Conservation (phyloP, 352 stramenopile genomes). For the Phytophthora brassicae region DNA sequence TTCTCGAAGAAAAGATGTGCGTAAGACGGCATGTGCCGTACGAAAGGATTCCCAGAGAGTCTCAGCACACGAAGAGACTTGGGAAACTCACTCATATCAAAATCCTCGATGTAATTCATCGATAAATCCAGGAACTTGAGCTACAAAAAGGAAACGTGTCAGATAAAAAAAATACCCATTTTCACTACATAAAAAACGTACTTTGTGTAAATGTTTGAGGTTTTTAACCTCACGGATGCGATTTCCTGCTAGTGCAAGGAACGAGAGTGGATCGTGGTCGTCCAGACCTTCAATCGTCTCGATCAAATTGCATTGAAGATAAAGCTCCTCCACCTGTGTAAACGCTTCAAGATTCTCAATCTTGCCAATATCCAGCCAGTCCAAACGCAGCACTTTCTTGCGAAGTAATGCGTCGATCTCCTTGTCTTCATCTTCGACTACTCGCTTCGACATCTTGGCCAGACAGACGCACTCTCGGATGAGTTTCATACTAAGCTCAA, state of each 20-base stretch:
- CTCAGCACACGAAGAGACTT: conserved; percentile 54
- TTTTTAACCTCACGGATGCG: conserved; percentile 64
- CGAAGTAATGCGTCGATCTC: conserved; percentile 49
- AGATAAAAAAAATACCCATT: too few relatives aligned
- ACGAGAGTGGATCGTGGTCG: conserved; percentile 52
- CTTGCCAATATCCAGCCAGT: conserved; percentile 70
- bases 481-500: conserved; percentile 64
- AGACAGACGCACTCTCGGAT: conserved; percentile 50
- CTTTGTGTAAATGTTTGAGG: conserved; percentile 53
- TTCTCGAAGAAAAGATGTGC: conserved; percentile 60
- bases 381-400: conserved; percentile 62
- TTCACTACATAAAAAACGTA: conserved; percentile 21
- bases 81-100: conserved; percentile 63
- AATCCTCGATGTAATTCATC: conserved; percentile 72
- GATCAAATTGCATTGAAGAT: conserved; percentile 79
- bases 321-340: conserved; percentile 72
- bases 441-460: conserved; percentile 11
- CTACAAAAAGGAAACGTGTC: conserved; percentile 23
- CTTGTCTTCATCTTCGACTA: conserved; percentile 20
- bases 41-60: conserved; percentile 60
- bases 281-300: conserved; percentile 65
- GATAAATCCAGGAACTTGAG: conserved; percentile 79
- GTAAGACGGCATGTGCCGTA: conserved; percentile 56
- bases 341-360: conserved; percentile 83
- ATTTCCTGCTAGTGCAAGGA: conserved; percentile 69